Conservation (phyloP, 805 yeast genomes). For the Hanseniaspora occidentalis region DNA sequence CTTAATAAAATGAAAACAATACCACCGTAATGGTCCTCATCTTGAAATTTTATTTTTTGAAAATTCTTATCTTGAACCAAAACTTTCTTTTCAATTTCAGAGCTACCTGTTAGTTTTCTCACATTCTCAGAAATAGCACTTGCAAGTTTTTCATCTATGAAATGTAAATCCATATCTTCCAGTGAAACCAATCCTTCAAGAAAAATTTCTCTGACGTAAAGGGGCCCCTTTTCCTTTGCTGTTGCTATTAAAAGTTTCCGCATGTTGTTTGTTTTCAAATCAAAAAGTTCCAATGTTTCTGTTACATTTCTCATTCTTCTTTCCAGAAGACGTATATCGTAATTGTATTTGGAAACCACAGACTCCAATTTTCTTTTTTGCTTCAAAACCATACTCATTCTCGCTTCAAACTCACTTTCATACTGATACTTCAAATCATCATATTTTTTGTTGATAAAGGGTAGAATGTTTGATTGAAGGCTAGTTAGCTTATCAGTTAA, state of each 20-base stretch:
- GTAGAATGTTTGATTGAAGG: background rate
- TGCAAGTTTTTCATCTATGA: too few relatives aligned
- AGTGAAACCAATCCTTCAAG: constrained; percentile 1
- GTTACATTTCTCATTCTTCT: constrained; percentile 58
- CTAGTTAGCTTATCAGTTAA: background rate
- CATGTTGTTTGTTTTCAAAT: constrained; percentile 14
- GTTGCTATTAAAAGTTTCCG: background rate
- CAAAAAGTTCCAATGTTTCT: constrained; percentile 38
- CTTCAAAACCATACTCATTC: constrained; percentile 1
- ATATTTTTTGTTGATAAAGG: background rate
- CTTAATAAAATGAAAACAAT: too few relatives aligned
- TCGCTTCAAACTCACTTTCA: background rate
- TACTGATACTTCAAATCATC: background rate
- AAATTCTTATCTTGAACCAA: too few relatives aligned
- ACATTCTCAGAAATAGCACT: too few relatives aligned
- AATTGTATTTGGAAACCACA: constrained; percentile 46
- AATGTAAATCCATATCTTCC: constrained; percentile 4
- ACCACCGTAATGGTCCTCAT: too few relatives aligned
- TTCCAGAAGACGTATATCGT: constrained; percentile 48
- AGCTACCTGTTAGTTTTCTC: too few relatives aligned
- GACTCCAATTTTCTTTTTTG: constrained; percentile 35
- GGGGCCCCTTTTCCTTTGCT: constrained; percentile 2
- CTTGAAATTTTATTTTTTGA: too few relatives aligned
- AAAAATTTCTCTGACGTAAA: constrained; percentile 2
- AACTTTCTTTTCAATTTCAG: too few relatives aligned